Evolutionary conservation across 208 protist genomes (phyloP), one percentile per base, ranked within the genome.

Genomic region (Jaenimonas drosophilae): DNA sequence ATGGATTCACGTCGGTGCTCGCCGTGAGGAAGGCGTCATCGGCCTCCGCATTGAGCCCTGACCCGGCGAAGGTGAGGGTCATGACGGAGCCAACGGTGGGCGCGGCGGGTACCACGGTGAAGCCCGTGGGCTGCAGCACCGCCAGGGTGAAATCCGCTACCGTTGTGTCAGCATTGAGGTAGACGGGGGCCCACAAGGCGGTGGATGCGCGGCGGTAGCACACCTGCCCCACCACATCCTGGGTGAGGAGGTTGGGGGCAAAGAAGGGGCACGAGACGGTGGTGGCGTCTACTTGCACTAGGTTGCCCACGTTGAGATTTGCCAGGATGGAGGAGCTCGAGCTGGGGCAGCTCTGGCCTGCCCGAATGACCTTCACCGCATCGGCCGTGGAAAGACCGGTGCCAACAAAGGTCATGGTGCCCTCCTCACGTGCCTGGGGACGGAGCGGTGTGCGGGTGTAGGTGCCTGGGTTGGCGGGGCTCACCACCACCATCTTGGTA

Each of bases 91-190:
- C 87, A 3, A 91, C 55, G 27, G 45, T 32, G 12, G 82, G 75
- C 3, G 11, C 47, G 14, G 66, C 11, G 17, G 69, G 49, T 4
- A 41, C 41, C 9, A 88, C 49, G 4, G 58, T 78, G 52, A 86
- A 91, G 16, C 54, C 43, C 6, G 65, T 77, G 2, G 87, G 87
- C 60, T 95, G 79, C 53, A 95, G 67, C 9, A 83, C 47, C 20
- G 76, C 63, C 29, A 95, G 76, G 20, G 70, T 79, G 51, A 91
- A 91, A 51, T 91, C 80, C 0, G 66, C 59, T 21, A 7, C 29
- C 4, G 30, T 43, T 7, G 46, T 21, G 30, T 41, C 60, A 31
- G 58, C 12, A 20, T 59, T 64, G 40, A 69, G 64, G 61, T 77
- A 82, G 6, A 66, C 76, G 12, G 60, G 37, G 3, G 78, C 70